Conservation (phyloP, 2,329 filamentous ascomycete genomes). For the Acrocalymma vagum region DNA sequence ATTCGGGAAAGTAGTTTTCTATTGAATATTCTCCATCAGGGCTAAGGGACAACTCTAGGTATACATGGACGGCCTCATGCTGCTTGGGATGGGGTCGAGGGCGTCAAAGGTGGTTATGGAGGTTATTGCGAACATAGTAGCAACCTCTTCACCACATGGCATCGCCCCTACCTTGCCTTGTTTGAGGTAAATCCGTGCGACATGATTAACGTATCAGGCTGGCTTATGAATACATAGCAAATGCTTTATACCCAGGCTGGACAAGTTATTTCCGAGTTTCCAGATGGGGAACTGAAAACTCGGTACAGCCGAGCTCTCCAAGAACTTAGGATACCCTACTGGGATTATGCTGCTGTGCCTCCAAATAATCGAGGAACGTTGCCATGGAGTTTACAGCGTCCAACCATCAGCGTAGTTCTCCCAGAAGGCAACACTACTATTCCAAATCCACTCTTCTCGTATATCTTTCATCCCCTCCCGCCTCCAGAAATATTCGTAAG, state of each 20-base stretch:
- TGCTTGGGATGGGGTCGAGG: constrained; percentile 63
- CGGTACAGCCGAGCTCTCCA: constrained; percentile 47
- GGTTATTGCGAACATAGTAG: constrained; percentile 83
- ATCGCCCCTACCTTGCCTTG: constrained; percentile 77
- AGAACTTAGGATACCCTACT: constrained; percentile 53
- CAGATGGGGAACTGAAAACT: constrained; percentile 43
- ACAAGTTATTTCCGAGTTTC: constrained; percentile 48
- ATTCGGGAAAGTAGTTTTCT: too few relatives aligned
- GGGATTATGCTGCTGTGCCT: constrained; percentile 55
- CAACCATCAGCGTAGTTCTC: constrained; percentile 32
- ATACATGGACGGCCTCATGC: constrained; percentile 79
- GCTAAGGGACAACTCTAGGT: constrained; percentile 65
- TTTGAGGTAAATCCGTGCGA: constrained; percentile 58
- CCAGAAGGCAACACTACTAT: constrained; percentile 46
- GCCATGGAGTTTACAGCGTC: constrained; percentile 46
- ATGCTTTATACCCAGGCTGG: constrained; percentile 48
- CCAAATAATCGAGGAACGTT: constrained; percentile 41
- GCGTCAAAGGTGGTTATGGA: constrained; percentile 57
- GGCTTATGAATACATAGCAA: constrained; percentile 40
- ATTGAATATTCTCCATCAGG: too few relatives aligned
- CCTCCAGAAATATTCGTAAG: constrained; percentile 15
- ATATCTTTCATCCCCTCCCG: constrained; percentile 58
- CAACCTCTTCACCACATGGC: constrained; percentile 81
- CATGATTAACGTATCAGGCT: neutral
- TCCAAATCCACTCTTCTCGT: constrained; percentile 54